A percentile compares a stretch with the other conserved stretches of the same genome.
Evolutionary conservation across 148 eudicot species (phyloP).

Genomic region (Cornus suecica): DNA sequence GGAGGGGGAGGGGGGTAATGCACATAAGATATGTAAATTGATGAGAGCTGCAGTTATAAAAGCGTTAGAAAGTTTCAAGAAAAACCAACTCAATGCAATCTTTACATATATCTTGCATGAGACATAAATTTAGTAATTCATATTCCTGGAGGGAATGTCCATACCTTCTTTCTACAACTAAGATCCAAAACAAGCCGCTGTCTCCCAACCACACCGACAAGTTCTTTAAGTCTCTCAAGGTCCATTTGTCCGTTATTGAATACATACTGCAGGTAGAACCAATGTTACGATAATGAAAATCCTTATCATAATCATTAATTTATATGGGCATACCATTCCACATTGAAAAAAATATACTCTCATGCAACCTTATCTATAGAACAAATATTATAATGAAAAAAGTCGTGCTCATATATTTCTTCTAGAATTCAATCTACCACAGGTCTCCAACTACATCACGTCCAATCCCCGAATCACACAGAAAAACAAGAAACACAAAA

Average conservation of each 20-base stretch:
- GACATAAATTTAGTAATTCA: not conserved
- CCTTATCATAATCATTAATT: not conserved
- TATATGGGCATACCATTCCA: not conserved
- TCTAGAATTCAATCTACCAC: not conserved
- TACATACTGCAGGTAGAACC: slow-evolving; percentile 66
- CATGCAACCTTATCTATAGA: not conserved
- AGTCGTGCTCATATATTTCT: not conserved
- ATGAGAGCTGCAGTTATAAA: not conserved
- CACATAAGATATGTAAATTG: not conserved
- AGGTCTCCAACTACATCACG: not conserved
- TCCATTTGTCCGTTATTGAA: slow-evolving; percentile 89
- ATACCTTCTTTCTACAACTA: slow-evolving; percentile 97
- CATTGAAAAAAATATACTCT: not conserved
- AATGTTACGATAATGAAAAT: slow-evolving; percentile 7
- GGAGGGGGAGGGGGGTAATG: too few relatives aligned
- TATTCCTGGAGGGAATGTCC: not conserved
- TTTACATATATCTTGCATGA: not conserved
- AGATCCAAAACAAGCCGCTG: slow-evolving; percentile 84
- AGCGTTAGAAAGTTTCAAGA: not conserved
- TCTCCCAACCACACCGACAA: slow-evolving; percentile 67
- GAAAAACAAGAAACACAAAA: not conserved
- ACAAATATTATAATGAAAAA: not conserved
- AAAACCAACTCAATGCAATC: not conserved
- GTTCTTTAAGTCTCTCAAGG: slow-evolving; percentile 82
- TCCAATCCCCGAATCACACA: not conserved